Evolutionary conservation across 495 filamentous ascomycete genomes (phyloP).

Genomic region (Hypoxylon cercidicola): DNA sequence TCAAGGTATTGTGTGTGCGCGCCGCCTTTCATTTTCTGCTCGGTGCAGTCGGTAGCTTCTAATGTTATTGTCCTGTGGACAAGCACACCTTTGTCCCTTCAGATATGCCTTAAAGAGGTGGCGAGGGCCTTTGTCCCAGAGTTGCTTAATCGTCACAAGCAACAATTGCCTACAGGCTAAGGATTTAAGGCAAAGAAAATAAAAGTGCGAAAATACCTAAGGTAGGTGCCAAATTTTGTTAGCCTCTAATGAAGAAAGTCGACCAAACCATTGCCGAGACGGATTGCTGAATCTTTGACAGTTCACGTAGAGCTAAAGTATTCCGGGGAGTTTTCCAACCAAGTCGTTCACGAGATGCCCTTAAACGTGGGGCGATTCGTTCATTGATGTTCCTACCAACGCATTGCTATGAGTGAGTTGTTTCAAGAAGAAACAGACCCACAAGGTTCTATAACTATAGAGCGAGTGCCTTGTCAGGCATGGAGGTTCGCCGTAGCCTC

Average conservation of each 20-base stretch:
- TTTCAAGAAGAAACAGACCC: too few relatives aligned
- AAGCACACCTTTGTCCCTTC: constrained; percentile 1
- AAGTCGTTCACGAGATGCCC: not conserved
- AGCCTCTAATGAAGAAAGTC: too few relatives aligned
- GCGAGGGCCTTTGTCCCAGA: constrained; percentile 16
- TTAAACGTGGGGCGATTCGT: not conserved
- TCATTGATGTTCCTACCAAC: constrained; percentile 16
- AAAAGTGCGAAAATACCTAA: too few relatives aligned
- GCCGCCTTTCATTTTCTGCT: not conserved
- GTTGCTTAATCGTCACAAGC: constrained; percentile 8
- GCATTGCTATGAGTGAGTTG: not conserved
- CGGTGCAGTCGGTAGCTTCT: not conserved
- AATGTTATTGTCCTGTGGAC: not conserved
- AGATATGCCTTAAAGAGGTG: not conserved
- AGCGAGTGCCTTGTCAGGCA: not conserved
- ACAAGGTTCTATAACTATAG: too few relatives aligned
- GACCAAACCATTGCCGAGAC: too few relatives aligned
- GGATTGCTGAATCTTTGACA: too few relatives aligned
- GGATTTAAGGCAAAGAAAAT: too few relatives aligned
- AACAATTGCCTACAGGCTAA: constrained; percentile 1
- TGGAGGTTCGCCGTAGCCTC: not conserved
- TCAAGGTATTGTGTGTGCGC: not conserved
- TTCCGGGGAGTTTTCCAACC: too few relatives aligned
- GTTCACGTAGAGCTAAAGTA: not conserved
- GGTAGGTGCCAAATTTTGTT: too few relatives aligned